These are phyloP conservation scores for Powellomyces hirtus DNA, from an alignment of 192 early-diverging fungal species.

Conservation along the genomic window DNA sequence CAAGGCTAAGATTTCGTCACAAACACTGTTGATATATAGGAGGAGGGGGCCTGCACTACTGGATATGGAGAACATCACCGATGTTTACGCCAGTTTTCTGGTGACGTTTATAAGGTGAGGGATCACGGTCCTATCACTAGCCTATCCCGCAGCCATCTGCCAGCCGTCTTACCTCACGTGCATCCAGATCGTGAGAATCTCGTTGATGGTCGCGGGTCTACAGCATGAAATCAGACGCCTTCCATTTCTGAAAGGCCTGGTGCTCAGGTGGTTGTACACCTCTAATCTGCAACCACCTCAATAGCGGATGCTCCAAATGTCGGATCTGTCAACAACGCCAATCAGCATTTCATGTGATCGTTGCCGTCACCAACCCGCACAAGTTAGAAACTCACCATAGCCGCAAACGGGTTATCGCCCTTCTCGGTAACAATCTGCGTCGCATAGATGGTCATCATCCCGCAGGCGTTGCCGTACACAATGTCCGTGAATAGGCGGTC, in stretches of 20 bases:
- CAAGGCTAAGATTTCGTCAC: no score
- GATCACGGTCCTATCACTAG: no score
- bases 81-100: no score
- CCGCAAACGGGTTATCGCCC: conserved; percentile 77
- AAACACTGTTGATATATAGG: no score
- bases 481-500: conserved; percentile 87
- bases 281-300: conserved; percentile 4
- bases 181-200: no score
- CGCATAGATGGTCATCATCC: conserved; percentile 71
- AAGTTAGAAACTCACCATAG: conserved; percentile 14
- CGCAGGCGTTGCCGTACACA: conserved; percentile 74
- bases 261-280: conserved; percentile 6
- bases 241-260: neutral
- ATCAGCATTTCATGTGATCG: neutral
- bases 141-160: no score
- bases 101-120: no score
- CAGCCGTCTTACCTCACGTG: no score
- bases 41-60: no score
- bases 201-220: no score
- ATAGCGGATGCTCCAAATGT: neutral
- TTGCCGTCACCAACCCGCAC: neutral
- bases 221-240: conserved; percentile 8
- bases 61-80: no score
- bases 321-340: conserved; percentile 8
- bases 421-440: conserved; percentile 64